phyloP scores from a whole-genome alignment of 768 basidiomycete genomes.

The Galerina marginata region DNA sequence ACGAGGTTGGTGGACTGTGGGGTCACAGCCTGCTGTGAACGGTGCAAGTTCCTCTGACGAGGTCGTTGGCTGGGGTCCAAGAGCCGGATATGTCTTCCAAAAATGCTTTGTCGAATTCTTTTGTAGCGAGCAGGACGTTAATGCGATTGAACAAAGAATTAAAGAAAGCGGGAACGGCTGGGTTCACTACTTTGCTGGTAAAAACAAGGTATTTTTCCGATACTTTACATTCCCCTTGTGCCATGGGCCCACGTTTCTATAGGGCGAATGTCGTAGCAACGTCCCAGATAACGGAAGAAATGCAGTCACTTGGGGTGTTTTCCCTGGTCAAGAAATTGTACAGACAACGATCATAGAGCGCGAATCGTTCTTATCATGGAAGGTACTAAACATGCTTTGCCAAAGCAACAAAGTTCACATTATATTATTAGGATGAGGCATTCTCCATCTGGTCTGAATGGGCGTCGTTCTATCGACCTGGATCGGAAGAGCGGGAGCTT shows the following conservation, averaged over 20 bases:
- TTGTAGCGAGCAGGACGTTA: conserved; percentile 63
- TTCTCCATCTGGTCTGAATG: conserved; percentile 97
- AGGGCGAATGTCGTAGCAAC: conserved; percentile 86
- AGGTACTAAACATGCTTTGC: conserved; percentile 54
- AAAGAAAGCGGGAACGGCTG: conserved; percentile 58
- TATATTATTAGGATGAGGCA: conserved; percentile 78
- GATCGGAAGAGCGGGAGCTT: conserved; percentile 72
- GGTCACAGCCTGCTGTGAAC: conserved; percentile 94
- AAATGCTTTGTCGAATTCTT: conserved; percentile 99
- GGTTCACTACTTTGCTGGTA: conserved; percentile 89
- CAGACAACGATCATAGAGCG: conserved; percentile 97
- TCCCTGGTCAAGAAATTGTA: conserved; percentile 93
- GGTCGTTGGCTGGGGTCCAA: conserved; percentile 92
- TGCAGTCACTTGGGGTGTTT: conserved; percentile 99
- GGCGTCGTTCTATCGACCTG: conserved; percentile 85
- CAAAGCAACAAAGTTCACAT: conserved; percentile 4
- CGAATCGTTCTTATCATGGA: conserved; percentile 96
- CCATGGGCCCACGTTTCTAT: neutral
- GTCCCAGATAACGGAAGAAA: conserved; percentile 81
- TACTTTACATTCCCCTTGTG: neutral
- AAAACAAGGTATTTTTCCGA: conserved; percentile 59
- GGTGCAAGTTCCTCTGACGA: conserved; percentile 75
- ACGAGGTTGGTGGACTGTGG: conserved; percentile 93
- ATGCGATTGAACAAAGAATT: conserved; percentile 62
- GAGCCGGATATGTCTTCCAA: conserved; percentile 93